A percentile compares a stretch with the other conserved stretches of the same genome.
These are phyloP conservation scores for Citrullus amarus DNA, from an alignment of 306 rosid genomes.

Conservation along the genomic window DNA sequence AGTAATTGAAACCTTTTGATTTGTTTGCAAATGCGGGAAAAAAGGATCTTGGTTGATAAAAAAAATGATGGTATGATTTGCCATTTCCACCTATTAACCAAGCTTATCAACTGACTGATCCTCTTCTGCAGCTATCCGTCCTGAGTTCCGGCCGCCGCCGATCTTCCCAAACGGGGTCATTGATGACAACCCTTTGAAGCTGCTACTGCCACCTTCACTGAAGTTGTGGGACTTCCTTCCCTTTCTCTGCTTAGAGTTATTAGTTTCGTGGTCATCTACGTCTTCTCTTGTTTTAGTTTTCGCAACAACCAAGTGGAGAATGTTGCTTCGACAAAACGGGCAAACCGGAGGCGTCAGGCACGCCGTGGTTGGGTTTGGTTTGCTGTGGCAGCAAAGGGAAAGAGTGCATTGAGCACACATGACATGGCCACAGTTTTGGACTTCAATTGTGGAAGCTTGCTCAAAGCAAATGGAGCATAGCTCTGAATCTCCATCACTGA, in stretches of 20 bases:
- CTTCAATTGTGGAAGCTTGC: constrained; percentile 78
- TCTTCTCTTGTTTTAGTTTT: constrained; percentile 37
- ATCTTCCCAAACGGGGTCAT: constrained; percentile 63
- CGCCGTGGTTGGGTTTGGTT: constrained; percentile 65
- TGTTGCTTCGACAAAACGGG: constrained; percentile 88
- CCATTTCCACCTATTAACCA: constrained; percentile 2
- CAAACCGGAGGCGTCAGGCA: constrained; percentile 64
- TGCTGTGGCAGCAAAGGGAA: constrained; percentile 89
- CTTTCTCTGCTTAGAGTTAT: constrained; percentile 50
- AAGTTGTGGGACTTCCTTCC: constrained; percentile 46
- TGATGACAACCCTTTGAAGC: constrained; percentile 62
- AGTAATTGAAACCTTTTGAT: constrained; percentile 15
- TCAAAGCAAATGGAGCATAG: constrained; percentile 94
- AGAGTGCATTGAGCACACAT: constrained; percentile 96
- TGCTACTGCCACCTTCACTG: constrained; percentile 69
- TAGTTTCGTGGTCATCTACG: constrained; percentile 31
- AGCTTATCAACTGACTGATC: constrained; percentile 55
- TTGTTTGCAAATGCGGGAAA: not conserved
- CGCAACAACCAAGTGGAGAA: constrained; percentile 38
- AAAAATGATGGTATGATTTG: constrained; percentile 8
- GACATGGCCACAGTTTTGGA: constrained; percentile 79
- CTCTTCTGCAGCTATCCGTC: constrained; percentile 50
- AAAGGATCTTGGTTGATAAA: constrained; percentile 18
- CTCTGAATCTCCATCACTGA: constrained; percentile 69
- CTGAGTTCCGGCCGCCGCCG: constrained; percentile 47